Evolutionary conservation across 2,329 filamentous ascomycete species (phyloP).

Genomic region (Xylariaceae sp.): DNA sequence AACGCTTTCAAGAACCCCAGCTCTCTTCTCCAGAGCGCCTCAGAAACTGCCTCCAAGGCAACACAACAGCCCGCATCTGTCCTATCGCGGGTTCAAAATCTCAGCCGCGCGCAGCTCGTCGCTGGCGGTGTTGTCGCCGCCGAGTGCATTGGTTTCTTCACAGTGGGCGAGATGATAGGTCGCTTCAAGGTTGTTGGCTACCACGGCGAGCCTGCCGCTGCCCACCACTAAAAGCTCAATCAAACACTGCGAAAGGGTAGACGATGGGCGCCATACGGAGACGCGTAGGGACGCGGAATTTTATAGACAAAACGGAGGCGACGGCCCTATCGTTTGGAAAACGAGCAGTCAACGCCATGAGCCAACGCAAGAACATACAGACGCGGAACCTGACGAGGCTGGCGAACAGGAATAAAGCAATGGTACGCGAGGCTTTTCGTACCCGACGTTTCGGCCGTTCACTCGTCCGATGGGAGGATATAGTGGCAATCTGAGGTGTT

Average conservation of each 20-base stretch:
- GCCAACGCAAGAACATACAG: slow-evolving; percentile 5
- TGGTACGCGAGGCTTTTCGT: too few relatives aligned
- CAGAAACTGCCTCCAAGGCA: slow-evolving; percentile 43
- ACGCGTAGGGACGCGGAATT: slow-evolving; percentile 18
- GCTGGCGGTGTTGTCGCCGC: slow-evolving; percentile 74
- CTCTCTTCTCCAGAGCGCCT: slow-evolving; percentile 48
- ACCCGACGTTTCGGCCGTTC: too few relatives aligned
- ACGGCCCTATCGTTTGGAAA: slow-evolving; percentile 7
- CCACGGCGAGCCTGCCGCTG: slow-evolving; percentile 61
- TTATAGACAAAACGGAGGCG: slow-evolving; percentile 16
- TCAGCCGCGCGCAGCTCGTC: slow-evolving; percentile 67
- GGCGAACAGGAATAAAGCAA: background rate
- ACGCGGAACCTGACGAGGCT: slow-evolving; percentile 10
- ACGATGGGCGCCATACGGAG: slow-evolving; percentile 15
- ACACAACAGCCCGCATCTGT: slow-evolving; percentile 39
- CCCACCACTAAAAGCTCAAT: slow-evolving; percentile 51
- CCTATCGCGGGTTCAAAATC: slow-evolving; percentile 55
- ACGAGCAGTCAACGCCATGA: slow-evolving; percentile 1
- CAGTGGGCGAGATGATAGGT: slow-evolving; percentile 93
- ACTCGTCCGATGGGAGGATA: slow-evolving; percentile 5
- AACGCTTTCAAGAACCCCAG: slow-evolving; percentile 69
- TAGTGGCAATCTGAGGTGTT: slow-evolving; percentile 8
- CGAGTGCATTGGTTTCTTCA: slow-evolving; percentile 95
- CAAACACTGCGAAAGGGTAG: slow-evolving; percentile 12
- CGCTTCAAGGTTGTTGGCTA: slow-evolving; percentile 95